These are phyloP conservation scores for Aspergillus vadensis DNA, from an alignment of 2,329 filamentous ascomycete genomes.

Conservation along the genomic window DNA sequence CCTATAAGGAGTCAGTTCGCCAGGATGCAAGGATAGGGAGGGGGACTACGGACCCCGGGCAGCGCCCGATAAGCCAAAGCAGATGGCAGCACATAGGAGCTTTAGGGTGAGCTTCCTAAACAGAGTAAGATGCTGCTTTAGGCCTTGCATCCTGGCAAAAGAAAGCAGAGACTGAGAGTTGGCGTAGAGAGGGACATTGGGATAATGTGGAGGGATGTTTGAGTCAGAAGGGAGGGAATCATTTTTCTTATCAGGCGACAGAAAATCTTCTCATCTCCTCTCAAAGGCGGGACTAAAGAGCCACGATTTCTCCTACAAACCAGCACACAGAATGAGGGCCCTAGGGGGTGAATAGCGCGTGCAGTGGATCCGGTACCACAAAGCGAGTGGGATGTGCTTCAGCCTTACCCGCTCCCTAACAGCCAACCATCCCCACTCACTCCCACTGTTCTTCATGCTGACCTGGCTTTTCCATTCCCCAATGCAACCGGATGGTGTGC, in stretches of 20 bases:
- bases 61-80: slow-evolving; percentile 7
- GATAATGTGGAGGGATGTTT: not conserved
- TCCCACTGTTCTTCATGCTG: not conserved
- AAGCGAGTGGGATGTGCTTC: slow-evolving; percentile 1
- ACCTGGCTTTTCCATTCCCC: not conserved
- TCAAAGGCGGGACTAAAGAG: not conserved
- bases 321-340: not conserved
- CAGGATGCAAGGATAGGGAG: not conserved
- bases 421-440: not conserved
- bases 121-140: not conserved
- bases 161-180: not conserved
- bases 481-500: not conserved
- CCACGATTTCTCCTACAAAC: not conserved
- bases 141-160: not conserved
- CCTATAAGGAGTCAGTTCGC: slow-evolving; percentile 12
- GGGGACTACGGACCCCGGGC: not conserved
- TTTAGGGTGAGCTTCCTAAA: not conserved
- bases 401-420: slow-evolving; percentile 11
- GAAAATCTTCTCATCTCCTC: not conserved
- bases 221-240: not conserved
- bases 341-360: not conserved
- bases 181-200: not conserved
- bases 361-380: not conserved
- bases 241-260: not conserved
- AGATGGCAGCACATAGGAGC: slow-evolving; percentile 4